phyloP scores from a whole-genome alignment of 2,329 filamentous ascomycete genomes.

The Tolypocladium guangdongense region DNA sequence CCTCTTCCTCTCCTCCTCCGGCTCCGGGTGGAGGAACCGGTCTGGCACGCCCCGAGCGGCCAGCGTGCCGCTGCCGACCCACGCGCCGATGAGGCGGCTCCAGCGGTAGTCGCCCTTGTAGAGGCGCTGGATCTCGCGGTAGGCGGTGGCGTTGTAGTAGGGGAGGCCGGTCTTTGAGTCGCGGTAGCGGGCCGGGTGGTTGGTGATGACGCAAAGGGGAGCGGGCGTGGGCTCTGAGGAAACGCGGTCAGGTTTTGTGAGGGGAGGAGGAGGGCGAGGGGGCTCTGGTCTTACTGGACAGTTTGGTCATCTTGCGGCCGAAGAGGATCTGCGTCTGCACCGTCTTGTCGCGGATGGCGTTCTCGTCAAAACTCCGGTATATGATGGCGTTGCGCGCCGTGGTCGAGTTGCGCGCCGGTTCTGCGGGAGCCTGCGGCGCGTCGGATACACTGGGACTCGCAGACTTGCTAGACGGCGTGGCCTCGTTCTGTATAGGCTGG shows the following conservation, averaged over 20 bases:
- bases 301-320: conserved; percentile 45
- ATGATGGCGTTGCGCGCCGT: conserved; percentile 49
- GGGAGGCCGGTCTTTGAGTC: conserved; percentile 77
- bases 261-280: not conserved
- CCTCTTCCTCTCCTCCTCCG: conserved; percentile 11
- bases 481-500: conserved; percentile 5
- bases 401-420: conserved; percentile 12
- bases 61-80: conserved; percentile 57
- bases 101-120: conserved; percentile 66
- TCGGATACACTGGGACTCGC: conserved; percentile 7
- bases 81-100: conserved; percentile 72
- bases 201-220: conserved; percentile 70
- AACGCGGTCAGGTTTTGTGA: not conserved
- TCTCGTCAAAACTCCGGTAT: conserved; percentile 48
- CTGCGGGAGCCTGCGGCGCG: conserved; percentile 8
- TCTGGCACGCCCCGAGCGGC: conserved; percentile 70
- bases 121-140: conserved; percentile 69
- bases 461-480: conserved; percentile 5
- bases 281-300: conserved; percentile 34
- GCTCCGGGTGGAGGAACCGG: conserved; percentile 47
- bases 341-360: conserved; percentile 42
- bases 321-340: conserved; percentile 50
- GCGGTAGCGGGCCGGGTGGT: conserved; percentile 67
- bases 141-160: conserved; percentile 71
- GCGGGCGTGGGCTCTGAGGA: conserved; percentile 36